Base-by-base conservation (phyloP, 371 early-diverging fungal genomes). In the Apophysomyces elegans region DNA sequence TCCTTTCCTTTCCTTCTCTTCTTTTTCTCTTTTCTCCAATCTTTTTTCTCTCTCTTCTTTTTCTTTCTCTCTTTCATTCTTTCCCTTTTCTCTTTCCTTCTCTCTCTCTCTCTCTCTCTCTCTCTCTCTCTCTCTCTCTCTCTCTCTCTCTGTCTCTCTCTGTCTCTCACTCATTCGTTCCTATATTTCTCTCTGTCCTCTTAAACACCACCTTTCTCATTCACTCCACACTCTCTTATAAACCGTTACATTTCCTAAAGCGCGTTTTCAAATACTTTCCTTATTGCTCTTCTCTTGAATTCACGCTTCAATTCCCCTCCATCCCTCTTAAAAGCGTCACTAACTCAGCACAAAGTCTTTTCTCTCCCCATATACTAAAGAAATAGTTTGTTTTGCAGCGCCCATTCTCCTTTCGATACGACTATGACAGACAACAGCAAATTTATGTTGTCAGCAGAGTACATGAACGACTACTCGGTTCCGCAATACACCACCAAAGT, bases 391-490 rank as follows among this genome's bases (percentile, higher is more conserved):
- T 50, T 50, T 41, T 41, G 41, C 41, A 50, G 21, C 50, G 21
- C 35, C 21, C 26, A 26, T 50, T 9, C 21, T 8, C 21, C 50
- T 21, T 18, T 21, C 50, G 21, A 50, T 50, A 41, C 50, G 21
- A 50, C 9, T 37, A 46, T 59, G 47, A 43, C 59, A 5, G 65
- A 65, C 54, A 58, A 13, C 21, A 58, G 21, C 50, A 65, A 65
- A 47, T 65, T 46, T 39, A n/a, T 65, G 16, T 56, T 65, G 36
- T 43, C 59, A 26, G 50, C 59, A 11, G 65, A 65, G 12, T 65
- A 65, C 60, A 46, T 65, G 59, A 59, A 14, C 14, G 44, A 65
- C 59, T 59, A 54, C 46, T 37, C 59, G n/a, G 37, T 36, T 21
- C 39, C 54, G 13, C 59, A 58, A 36, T 58, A 56, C 59, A 32